Percentiles rank a stretch among this genome's conserved stretches.
Conservation (phyloP, 1,139 yeast species). For the Candida labiduridarum region DNA sequence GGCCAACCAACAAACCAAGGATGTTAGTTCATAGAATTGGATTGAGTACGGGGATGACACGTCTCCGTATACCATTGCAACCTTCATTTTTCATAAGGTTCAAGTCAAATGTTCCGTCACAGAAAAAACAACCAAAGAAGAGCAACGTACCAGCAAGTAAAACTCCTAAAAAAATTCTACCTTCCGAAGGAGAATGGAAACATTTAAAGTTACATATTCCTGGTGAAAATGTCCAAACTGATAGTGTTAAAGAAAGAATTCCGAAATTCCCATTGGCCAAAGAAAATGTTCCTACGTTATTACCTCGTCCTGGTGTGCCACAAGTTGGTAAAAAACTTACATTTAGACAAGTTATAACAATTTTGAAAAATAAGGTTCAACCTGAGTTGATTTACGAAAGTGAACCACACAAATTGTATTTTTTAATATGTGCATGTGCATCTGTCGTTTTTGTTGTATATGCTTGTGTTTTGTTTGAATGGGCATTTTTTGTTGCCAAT, state of each 20-base stretch:
- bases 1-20: not conserved
- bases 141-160: slow-evolving; percentile 18
- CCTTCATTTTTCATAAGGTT: slow-evolving; percentile 15
- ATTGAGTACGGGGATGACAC: not conserved
- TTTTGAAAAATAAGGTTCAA: slow-evolving; percentile 54
- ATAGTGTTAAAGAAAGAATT: slow-evolving; percentile 49
- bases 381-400: slow-evolving; percentile 83
- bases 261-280: slow-evolving; percentile 70
- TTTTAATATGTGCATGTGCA: slow-evolving; percentile 67
- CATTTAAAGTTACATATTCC: slow-evolving; percentile 57
- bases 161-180: slow-evolving; percentile 30
- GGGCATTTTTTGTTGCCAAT: slow-evolving; percentile 59
- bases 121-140: slow-evolving; percentile 3
- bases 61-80: not conserved
- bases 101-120: slow-evolving; percentile 31
- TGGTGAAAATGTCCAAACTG: slow-evolving; percentile 57
- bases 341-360: slow-evolving; percentile 64
- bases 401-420: slow-evolving; percentile 79
- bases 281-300: slow-evolving; percentile 66
- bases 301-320: slow-evolving; percentile 78
- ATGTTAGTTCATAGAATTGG: slow-evolving; percentile 7
- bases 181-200: slow-evolving; percentile 47
- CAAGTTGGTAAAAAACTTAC: slow-evolving; percentile 59
- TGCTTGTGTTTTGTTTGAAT: slow-evolving; percentile 61
- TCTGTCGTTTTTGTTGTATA: slow-evolving; percentile 70